phyloP scores from a whole-genome alignment of 1,284 basidiomycete genomes.

The Meira nashicola region DNA sequence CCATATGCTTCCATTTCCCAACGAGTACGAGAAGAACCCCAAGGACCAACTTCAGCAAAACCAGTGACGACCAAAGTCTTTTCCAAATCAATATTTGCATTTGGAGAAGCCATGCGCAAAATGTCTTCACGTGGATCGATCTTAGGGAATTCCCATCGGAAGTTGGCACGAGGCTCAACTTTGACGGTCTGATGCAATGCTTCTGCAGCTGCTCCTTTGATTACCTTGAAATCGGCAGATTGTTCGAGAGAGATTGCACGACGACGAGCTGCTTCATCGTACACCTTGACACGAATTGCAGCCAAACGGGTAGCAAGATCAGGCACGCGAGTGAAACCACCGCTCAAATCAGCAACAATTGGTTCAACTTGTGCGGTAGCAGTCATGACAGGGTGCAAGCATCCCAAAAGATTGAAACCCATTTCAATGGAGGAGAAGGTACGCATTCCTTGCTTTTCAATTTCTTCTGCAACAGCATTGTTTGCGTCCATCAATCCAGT shows the following conservation, averaged over 20 bases:
- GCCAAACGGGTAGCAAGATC: slow-evolving; percentile 41
- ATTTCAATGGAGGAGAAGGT: slow-evolving; percentile 99
- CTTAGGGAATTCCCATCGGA: slow-evolving; percentile 86
- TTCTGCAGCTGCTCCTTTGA: slow-evolving; percentile 87
- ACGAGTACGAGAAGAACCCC: slow-evolving; percentile 95
- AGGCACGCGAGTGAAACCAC: slow-evolving; percentile 59
- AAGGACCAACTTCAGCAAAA: slow-evolving; percentile 96
- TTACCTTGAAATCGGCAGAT: slow-evolving; percentile 85
- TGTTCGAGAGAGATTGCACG: slow-evolving; percentile 90
- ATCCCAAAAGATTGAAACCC: slow-evolving; percentile 98
- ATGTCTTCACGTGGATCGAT: slow-evolving; percentile 54
- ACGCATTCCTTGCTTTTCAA: slow-evolving; percentile 87
- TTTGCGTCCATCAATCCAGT: slow-evolving; percentile 97
- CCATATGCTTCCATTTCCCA: slow-evolving; percentile 66
- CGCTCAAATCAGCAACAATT: slow-evolving; percentile 88
- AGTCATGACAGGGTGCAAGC: slow-evolving; percentile 97
- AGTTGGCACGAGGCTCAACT: slow-evolving; percentile 92
- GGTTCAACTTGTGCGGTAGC: slow-evolving; percentile 99
- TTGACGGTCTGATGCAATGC: slow-evolving; percentile 85
- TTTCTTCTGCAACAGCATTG: slow-evolving; percentile 87
- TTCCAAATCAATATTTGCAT: slow-evolving; percentile 70
- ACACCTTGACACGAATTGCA: slow-evolving; percentile 67
- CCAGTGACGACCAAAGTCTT: slow-evolving; percentile 94
- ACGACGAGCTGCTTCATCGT: slow-evolving; percentile 81
- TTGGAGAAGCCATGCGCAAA: slow-evolving; percentile 56